These are phyloP conservation scores for Plasmodium malariae DNA, from an alignment of 169 alveolate genomes.

Conservation along the genomic window DNA sequence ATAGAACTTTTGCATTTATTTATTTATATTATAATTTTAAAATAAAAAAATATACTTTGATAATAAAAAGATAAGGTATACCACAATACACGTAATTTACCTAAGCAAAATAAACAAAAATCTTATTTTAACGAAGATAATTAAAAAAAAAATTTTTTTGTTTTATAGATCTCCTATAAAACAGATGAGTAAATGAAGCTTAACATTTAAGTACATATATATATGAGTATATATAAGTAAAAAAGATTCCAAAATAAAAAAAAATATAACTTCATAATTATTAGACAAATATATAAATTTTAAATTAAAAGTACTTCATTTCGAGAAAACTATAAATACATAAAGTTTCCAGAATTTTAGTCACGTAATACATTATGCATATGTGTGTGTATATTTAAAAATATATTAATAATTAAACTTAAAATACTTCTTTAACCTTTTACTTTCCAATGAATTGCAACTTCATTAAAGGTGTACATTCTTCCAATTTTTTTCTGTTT, in stretches of 20 bases:
- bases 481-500: background rate
- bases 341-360: conserved; percentile 1
- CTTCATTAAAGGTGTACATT: background rate
- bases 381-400: conserved; percentile 11
- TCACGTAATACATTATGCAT: background rate
- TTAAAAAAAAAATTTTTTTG: conserved; percentile 9
- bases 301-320: conserved; percentile 1
- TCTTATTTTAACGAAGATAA: conserved; percentile 19
- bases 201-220: background rate
- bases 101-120: conserved; percentile 3
- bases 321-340: conserved; percentile 3
- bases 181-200: background rate
- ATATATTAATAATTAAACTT: conserved; percentile 9
- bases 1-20: background rate
- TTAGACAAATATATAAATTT: conserved; percentile 42
- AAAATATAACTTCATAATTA: conserved; percentile 13
- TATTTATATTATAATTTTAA: background rate
- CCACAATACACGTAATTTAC: background rate
- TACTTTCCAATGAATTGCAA: background rate
- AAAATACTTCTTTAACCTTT: background rate
- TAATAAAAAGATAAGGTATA: background rate
- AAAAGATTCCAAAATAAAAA: conserved; percentile 21
- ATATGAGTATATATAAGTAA: conserved; percentile 8
- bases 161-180: background rate
- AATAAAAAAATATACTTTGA: background rate